phyloP scores from a whole-genome alignment of 2,329 filamentous ascomycete species.

The Amesomyces nigricolor region DNA sequence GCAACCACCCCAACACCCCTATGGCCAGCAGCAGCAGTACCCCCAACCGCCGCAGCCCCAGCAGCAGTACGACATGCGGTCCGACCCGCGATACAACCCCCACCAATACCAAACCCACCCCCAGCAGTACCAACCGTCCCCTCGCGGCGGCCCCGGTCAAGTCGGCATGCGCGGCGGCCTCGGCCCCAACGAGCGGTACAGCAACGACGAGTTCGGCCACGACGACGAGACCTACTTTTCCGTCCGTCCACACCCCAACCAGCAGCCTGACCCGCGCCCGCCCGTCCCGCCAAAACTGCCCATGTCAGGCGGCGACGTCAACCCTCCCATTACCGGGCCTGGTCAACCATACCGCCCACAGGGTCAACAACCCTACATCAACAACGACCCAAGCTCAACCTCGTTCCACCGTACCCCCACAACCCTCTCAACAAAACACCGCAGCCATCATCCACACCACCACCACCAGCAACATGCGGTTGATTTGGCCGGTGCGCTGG shows the following conservation, averaged over 20 bases:
- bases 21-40: no score
- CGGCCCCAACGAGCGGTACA: slow-evolving; percentile 31
- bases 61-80: no score
- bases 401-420: slow-evolving; percentile 65
- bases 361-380: not conserved
- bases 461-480: slow-evolving; percentile 51
- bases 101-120: no score
- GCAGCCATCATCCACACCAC: slow-evolving; percentile 43
- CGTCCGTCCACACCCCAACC: slow-evolving; percentile 29
- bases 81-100: no score
- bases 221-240: slow-evolving; percentile 56
- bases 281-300: slow-evolving; percentile 2
- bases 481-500: slow-evolving; percentile 75
- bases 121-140: no score
- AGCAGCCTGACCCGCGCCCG: not conserved
- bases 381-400: slow-evolving; percentile 28
- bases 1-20: no score
- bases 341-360: not conserved
- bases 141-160: slow-evolving; percentile 7
- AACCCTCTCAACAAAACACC: slow-evolving; percentile 57
- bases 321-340: no score
- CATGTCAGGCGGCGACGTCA: not conserved
- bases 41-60: no score
- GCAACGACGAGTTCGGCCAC: slow-evolving; percentile 42
- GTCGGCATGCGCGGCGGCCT: slow-evolving; percentile 32